A percentile compares a stretch with the other conserved stretches of the same genome.
These are phyloP conservation scores for Endothia cerciana DNA, from an alignment of 2,329 filamentous ascomycete genomes.

Conservation along the genomic window DNA sequence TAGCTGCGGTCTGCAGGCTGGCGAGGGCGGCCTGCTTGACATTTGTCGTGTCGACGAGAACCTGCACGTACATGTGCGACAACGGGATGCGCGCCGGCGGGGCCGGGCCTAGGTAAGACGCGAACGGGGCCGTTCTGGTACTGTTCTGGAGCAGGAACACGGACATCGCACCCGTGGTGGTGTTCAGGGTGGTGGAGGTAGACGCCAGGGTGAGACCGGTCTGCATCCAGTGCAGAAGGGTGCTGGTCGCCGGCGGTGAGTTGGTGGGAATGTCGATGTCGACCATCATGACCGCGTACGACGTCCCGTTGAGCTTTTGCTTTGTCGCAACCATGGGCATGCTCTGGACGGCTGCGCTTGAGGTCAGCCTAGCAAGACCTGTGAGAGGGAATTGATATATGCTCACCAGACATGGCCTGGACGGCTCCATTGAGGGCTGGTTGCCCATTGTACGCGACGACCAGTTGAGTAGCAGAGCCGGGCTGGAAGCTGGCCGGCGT, in stretches of 20 bases:
- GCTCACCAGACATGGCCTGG: slow-evolving; percentile 43
- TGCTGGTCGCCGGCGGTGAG: slow-evolving; percentile 41
- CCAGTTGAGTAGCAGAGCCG: slow-evolving; percentile 40
- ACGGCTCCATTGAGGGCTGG: slow-evolving; percentile 44
- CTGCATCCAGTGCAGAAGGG: slow-evolving; percentile 50
- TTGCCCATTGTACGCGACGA: slow-evolving; percentile 45
- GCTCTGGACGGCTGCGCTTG: slow-evolving; percentile 38
- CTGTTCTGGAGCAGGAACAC: slow-evolving; percentile 41
- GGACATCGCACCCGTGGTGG: slow-evolving; percentile 33
- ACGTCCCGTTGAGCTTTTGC: slow-evolving; percentile 43
- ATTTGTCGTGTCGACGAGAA: slow-evolving; percentile 44
- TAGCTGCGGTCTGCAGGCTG: slow-evolving; percentile 37
- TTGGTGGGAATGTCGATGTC: slow-evolving; percentile 53
- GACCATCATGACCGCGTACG: slow-evolving; percentile 48
- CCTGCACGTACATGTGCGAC: slow-evolving; percentile 45
- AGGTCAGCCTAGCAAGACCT: not conserved
- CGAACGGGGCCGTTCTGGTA: slow-evolving; percentile 35
- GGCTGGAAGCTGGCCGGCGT: slow-evolving; percentile 49
- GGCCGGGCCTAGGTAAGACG: slow-evolving; percentile 42
- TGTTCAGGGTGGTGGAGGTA: slow-evolving; percentile 35
- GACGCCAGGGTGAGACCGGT: slow-evolving; percentile 41
- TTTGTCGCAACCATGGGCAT: slow-evolving; percentile 43
- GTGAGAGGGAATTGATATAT: not conserved
- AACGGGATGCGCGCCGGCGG: slow-evolving; percentile 44
- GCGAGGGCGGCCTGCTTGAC: slow-evolving; percentile 34